phyloP scores from a whole-genome alignment of 2,329 filamentous ascomycete genomes.

The Calonectria hongkongensis region DNA sequence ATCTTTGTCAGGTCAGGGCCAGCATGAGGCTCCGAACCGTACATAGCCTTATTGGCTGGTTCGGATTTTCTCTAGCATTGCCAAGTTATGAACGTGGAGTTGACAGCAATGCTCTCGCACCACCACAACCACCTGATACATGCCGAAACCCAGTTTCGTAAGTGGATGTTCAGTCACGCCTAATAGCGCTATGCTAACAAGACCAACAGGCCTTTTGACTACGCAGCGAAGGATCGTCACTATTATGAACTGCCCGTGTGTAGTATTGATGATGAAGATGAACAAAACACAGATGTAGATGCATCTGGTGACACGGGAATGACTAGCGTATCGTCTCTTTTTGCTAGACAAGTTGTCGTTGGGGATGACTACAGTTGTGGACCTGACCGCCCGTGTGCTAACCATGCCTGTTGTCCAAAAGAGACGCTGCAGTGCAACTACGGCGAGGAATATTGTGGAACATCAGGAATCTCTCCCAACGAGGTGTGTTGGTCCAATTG shows the following conservation, averaged over 20 bases:
- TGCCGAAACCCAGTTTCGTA: neutral
- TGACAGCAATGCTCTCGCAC: neutral
- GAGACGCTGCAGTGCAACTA: neutral
- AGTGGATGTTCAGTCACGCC: neutral
- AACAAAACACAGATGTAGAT: neutral
- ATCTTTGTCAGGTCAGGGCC: neutral
- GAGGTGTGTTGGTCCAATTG: conserved; percentile 9
- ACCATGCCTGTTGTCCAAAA: neutral
- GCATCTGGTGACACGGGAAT: neutral
- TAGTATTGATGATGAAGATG: neutral
- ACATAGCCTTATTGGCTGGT: neutral
- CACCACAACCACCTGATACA: neutral
- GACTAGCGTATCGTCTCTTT: neutral
- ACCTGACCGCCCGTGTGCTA: conserved; percentile 3
- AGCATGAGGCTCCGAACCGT: neutral
- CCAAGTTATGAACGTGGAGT: neutral
- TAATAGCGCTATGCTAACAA: neutral
- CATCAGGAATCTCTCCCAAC: neutral
- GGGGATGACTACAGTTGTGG: conserved; percentile 3
- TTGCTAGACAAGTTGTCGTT: neutral
- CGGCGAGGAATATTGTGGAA: neutral
- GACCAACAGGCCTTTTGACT: neutral
- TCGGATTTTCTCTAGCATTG: neutral
- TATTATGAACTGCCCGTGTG: neutral
- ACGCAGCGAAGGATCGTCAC: neutral